Conservation (phyloP, 139 green algal genomes). For the Picochlorum sp. region DNA sequence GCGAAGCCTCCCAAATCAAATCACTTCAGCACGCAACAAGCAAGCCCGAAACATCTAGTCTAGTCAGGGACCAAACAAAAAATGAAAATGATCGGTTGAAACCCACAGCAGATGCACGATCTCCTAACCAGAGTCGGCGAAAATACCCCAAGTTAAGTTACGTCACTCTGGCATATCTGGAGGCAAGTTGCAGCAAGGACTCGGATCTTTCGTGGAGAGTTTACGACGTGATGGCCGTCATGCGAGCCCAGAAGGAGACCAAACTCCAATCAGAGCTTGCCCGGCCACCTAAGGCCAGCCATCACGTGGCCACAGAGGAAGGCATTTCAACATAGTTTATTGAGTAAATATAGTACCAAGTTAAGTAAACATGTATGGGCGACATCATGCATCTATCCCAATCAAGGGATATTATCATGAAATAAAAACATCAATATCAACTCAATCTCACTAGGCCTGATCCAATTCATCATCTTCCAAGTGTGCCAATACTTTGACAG, state of each 20-base stretch:
- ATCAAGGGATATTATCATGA: no score
- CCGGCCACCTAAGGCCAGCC: conserved; percentile 26
- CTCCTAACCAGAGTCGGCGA: neutral
- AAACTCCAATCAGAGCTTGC: conserved; percentile 23
- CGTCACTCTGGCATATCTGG: conserved; percentile 37
- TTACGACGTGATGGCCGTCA: conserved; percentile 40
- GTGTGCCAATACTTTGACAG: conserved; percentile 52
- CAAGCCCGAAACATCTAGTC: no score
- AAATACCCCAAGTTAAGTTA: conserved; percentile 25
- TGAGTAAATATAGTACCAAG: no score
- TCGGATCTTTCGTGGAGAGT: conserved; percentile 30
- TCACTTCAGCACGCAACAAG: no score
- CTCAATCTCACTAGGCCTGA: neutral
- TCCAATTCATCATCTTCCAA: conserved; percentile 29
- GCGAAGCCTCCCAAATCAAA: no score
- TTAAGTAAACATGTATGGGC: no score
- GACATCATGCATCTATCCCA: no score
- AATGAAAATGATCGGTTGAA: no score
- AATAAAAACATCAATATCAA: no score
- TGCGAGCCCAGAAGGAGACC: conserved; percentile 39
- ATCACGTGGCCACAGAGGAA: conserved; percentile 20
- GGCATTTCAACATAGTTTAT: neutral
- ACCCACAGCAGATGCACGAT: neutral
- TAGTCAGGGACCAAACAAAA: no score
- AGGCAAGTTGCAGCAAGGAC: conserved; percentile 31